phyloP scores from a whole-genome alignment of 2,329 filamentous ascomycete species.

The Epichloe hybrida region DNA sequence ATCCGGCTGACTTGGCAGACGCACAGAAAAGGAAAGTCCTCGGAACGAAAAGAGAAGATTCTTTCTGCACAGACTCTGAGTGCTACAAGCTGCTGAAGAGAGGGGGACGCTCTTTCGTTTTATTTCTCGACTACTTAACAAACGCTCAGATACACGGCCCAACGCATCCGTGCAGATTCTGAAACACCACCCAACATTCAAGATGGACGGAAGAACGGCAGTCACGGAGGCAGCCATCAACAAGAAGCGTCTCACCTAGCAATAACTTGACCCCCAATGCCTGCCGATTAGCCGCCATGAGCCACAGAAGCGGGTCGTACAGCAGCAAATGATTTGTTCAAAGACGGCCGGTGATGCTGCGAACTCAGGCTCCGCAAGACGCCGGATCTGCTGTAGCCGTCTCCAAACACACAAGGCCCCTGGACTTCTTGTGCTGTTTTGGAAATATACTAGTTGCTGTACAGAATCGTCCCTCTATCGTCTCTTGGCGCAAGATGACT shows the following conservation, averaged over 20 bases:
- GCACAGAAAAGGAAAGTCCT: neutral
- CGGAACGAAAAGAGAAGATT: neutral
- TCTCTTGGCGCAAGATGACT: neutral
- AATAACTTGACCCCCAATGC: neutral
- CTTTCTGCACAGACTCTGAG: neutral
- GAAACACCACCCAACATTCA: neutral
- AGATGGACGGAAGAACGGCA: neutral
- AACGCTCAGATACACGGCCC: neutral
- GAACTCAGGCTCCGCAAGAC: neutral
- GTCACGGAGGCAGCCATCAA: neutral
- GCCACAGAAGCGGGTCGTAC: neutral
- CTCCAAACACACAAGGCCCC: neutral
- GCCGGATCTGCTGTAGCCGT: neutral
- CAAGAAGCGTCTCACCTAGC: conserved; percentile 1
- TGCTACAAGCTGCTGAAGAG: neutral
- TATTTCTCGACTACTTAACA: neutral
- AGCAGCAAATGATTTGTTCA: neutral
- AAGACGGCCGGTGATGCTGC: neutral
- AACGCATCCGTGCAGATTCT: neutral
- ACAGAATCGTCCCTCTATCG: neutral
- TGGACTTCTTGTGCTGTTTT: neutral
- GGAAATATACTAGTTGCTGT: neutral
- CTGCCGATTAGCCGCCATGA: neutral
- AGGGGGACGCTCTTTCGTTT: neutral
- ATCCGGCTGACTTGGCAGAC: neutral